Evolutionary conservation across 2,329 filamentous ascomycete species (phyloP).

Genomic region (Raffaelea ambrosiae): DNA sequence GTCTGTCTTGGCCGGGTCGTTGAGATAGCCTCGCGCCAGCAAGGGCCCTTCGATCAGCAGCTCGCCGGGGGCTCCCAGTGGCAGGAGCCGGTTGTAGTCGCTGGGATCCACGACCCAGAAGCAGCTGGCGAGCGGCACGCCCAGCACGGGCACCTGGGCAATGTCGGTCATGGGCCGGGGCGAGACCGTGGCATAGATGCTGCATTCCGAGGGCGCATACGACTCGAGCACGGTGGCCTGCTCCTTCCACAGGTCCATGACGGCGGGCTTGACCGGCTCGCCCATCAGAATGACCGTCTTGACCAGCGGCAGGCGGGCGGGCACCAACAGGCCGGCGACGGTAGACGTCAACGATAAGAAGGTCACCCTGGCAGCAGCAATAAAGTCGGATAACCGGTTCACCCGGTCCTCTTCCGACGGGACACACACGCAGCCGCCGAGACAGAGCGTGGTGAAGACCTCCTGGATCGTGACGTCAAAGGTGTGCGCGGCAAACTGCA

Average conservation of each 20-base stretch:
- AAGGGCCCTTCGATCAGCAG: conserved; percentile 51
- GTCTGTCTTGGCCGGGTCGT: conserved; percentile 38
- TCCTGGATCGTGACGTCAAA: conserved; percentile 47
- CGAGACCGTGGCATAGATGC: not conserved
- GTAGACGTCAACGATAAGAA: conserved; percentile 33
- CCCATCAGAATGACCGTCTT: conserved; percentile 36
- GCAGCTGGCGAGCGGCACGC: not conserved
- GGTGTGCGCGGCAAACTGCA: conserved; percentile 47
- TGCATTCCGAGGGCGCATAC: conserved; percentile 38
- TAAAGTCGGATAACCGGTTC: not conserved
- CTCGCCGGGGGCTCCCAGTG: conserved; percentile 36
- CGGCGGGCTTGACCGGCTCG: conserved; percentile 13
- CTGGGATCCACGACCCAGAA: conserved; percentile 39
- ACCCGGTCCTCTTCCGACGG: conserved; percentile 20
- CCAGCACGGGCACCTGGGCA: conserved; percentile 13
- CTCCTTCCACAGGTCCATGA: conserved; percentile 36
- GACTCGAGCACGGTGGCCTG: conserved; percentile 38
- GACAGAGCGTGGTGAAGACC: conserved; percentile 43
- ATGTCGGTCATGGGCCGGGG: not conserved
- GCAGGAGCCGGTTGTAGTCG: conserved; percentile 32
- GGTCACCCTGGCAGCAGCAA: not conserved
- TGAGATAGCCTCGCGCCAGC: conserved; percentile 47
- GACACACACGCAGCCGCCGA: conserved; percentile 52
- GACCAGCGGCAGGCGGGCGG: conserved; percentile 30
- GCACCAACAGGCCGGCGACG: conserved; percentile 36